Percentiles rank a stretch among this genome's conserved stretches.
These are phyloP conservation scores for Cokeromyces recurvatus DNA, from an alignment of 371 early-diverging fungal genomes.

Conservation along the genomic window DNA sequence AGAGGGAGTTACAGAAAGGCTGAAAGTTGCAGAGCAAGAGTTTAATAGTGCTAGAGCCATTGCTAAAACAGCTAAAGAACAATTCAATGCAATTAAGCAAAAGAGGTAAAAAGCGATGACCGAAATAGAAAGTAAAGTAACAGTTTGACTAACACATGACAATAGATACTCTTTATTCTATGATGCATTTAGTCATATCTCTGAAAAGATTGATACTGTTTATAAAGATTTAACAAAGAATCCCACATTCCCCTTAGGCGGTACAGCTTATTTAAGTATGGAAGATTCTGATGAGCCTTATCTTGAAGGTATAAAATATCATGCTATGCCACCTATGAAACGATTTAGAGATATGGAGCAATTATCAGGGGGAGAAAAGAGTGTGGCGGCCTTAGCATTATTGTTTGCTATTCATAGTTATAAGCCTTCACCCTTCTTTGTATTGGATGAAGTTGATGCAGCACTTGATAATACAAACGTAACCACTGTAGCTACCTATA, in stretches of 20 bases:
- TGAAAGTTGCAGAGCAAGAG: slow-evolving; percentile 75
- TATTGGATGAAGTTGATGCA: slow-evolving; percentile 99
- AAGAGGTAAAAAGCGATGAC: slow-evolving; percentile 76
- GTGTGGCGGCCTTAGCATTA: slow-evolving; percentile 95
- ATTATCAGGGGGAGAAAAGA: slow-evolving; percentile 99
- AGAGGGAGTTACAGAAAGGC: slow-evolving; percentile 75
- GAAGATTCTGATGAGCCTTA: slow-evolving; percentile 97
- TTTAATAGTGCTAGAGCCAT: slow-evolving; percentile 75
- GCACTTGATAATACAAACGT: slow-evolving; percentile 99
- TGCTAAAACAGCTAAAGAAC: slow-evolving; percentile 75
- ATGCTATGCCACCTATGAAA: slow-evolving; percentile 99
- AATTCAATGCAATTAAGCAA: slow-evolving; percentile 78
- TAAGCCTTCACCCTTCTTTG: slow-evolving; percentile 98
- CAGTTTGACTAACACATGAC: too few species aligned
- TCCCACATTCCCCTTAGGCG: slow-evolving; percentile 80
- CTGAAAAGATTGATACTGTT: slow-evolving; percentile 84
- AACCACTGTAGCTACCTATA: slow-evolving; percentile 84
- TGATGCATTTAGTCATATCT: slow-evolving; percentile 89
- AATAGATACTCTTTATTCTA: slow-evolving; percentile 79
- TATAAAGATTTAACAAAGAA: slow-evolving; percentile 94
- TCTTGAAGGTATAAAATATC: slow-evolving; percentile 91
- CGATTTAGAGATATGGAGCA: slow-evolving; percentile 99
- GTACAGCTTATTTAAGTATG: slow-evolving; percentile 92
- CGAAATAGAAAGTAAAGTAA: too few species aligned
- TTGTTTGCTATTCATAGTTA: slow-evolving; percentile 96